A percentile compares a stretch with the other conserved stretches of the same genome.
phyloP scores from a whole-genome alignment of 352 stramenopile species.

The Globisporangium solare region DNA sequence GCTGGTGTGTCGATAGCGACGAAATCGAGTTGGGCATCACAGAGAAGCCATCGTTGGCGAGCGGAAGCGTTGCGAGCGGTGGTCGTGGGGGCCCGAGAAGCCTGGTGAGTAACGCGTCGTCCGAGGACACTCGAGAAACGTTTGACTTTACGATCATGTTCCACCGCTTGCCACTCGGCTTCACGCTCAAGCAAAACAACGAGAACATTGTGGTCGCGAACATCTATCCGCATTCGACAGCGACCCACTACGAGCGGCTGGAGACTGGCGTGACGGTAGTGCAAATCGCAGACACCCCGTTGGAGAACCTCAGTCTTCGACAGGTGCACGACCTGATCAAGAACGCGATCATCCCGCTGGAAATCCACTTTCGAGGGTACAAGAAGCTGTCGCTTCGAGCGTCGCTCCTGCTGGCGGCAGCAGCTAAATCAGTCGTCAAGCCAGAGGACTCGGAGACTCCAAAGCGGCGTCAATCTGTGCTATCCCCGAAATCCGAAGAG shows the following conservation, averaged over 20 bases:
- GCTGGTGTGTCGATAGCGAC: constrained; percentile 48
- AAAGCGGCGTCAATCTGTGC: constrained; percentile 1
- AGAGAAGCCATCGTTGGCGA: constrained; percentile 17
- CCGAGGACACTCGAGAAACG: constrained; percentile 23
- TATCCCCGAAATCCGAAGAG: constrained; percentile 10
- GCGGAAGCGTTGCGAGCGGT: background rate
- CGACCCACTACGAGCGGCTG: constrained; percentile 71
- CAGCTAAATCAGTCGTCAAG: background rate
- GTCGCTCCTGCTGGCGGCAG: constrained; percentile 10
- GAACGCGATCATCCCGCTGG: constrained; percentile 60
- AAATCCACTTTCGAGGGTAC: constrained; percentile 58
- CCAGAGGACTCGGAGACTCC: background rate
- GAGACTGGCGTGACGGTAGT: constrained; percentile 67
- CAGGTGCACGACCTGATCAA: constrained; percentile 85
- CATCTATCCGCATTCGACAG: constrained; percentile 77
- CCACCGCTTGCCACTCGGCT: constrained; percentile 79
- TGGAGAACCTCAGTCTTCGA: constrained; percentile 64
- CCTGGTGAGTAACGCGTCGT: constrained; percentile 23
- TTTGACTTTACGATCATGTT: constrained; percentile 79
- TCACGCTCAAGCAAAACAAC: constrained; percentile 79
- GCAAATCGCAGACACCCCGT: constrained; percentile 52
- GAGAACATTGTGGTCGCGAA: constrained; percentile 75
- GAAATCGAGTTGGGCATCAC: constrained; percentile 63
- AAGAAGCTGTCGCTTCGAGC: constrained; percentile 21
- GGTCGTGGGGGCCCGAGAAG: constrained; percentile 6